These are phyloP conservation scores for Trichoderma asperelloides DNA, from an alignment of 495 filamentous ascomycete species.

Conservation along the genomic window DNA sequence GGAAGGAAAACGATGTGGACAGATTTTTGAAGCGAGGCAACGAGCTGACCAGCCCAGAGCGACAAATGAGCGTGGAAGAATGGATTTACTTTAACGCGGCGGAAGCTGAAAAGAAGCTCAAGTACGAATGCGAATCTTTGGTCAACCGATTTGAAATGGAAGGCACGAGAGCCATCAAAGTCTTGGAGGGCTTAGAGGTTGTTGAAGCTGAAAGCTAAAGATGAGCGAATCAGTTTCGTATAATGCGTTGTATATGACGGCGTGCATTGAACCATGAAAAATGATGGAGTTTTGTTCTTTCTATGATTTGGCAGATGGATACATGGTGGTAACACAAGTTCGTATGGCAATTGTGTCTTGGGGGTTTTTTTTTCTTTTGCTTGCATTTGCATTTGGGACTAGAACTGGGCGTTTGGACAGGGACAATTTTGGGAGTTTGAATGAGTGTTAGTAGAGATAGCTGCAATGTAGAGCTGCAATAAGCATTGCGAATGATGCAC, in stretches of 20 bases:
- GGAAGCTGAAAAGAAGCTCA: conserved; percentile 67
- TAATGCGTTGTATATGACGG: neutral
- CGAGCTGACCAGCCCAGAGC: conserved; percentile 67
- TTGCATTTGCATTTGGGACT: neutral
- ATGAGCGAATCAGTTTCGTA: neutral
- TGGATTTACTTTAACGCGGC: conserved; percentile 81
- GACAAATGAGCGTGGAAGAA: conserved; percentile 83
- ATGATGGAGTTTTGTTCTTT: neutral
- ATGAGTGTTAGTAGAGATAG: neutral
- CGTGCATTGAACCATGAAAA: neutral
- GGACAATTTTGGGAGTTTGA: neutral
- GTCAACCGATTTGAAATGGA: conserved; percentile 74
- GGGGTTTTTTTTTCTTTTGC: neutral
- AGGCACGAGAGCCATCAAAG: conserved; percentile 64
- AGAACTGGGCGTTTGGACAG: neutral
- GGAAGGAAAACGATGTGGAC: conserved; percentile 39
- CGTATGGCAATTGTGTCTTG: neutral
- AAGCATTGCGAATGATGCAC: neutral
- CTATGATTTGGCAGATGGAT: neutral
- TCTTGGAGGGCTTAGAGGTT: conserved; percentile 61
- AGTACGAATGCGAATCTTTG: conserved; percentile 69
- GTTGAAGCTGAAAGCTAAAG: neutral
- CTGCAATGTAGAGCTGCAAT: neutral
- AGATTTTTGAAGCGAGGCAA: conserved; percentile 38
- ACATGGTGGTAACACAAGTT: neutral